Conservation (phyloP, 1,139 yeast genomes). For the Eremothecium gossypii region DNA sequence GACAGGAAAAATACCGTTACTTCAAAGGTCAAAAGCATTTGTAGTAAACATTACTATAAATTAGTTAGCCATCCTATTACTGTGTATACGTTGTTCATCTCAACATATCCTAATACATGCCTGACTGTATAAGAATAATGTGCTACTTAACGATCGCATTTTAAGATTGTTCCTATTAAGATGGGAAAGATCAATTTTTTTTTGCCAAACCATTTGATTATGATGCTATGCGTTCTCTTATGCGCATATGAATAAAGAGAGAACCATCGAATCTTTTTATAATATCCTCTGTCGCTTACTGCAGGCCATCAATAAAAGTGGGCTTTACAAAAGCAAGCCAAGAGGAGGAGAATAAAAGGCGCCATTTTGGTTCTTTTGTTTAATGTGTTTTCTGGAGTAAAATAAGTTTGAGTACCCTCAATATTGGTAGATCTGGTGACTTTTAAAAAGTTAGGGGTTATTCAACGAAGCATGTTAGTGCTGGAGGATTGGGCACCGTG, state of each 20-base stretch:
- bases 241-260: too few relatives aligned
- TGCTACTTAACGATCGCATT: constrained; percentile 1
- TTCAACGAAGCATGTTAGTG: constrained; percentile 4
- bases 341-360: background rate
- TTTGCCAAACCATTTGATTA: background rate
- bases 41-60: background rate
- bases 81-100: too few relatives aligned
- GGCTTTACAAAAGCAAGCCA: background rate
- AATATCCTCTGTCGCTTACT: too few relatives aligned
- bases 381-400: too few relatives aligned
- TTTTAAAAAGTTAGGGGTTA: background rate
- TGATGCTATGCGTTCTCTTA: too few relatives aligned
- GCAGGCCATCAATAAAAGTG: too few relatives aligned
- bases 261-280: too few relatives aligned
- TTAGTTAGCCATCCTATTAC: constrained; percentile 4
- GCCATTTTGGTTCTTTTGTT: background rate
- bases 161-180: background rate
- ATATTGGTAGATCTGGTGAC: too few relatives aligned
- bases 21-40: background rate
- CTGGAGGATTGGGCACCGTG: constrained; percentile 8
- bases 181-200: too few relatives aligned
- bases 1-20: background rate
- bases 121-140: too few relatives aligned
- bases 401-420: too few relatives aligned
- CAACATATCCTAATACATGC: too few relatives aligned